These are phyloP conservation scores for Stenocarpella maydis DNA, from an alignment of 2,329 filamentous ascomycete genomes.

Conservation along the genomic window DNA sequence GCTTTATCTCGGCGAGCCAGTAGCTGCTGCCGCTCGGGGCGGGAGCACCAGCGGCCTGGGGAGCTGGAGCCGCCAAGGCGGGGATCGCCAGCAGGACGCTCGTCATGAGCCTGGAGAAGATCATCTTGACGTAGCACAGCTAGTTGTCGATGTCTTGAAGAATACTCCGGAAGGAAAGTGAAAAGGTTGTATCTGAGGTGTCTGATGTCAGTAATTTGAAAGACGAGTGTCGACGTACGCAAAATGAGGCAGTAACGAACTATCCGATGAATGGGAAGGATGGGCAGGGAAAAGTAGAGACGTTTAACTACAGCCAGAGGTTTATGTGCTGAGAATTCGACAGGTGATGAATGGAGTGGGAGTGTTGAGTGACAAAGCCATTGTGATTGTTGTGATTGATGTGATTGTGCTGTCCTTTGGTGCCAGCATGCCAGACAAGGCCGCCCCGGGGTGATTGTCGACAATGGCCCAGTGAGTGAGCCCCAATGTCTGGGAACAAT, in stretches of 20 bases:
- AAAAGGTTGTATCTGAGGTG: not conserved
- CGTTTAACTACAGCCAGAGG: too few species aligned
- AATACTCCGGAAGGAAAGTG: conserved; percentile 16
- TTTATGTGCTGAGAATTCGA: not conserved
- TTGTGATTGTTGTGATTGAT: too few species aligned
- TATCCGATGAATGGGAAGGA: not conserved
- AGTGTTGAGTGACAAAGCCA: not conserved
- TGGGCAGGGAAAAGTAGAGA: not conserved
- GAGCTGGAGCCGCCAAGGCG: conserved; percentile 33
- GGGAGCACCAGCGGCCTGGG: conserved; percentile 10
- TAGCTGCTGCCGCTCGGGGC: conserved; percentile 52
- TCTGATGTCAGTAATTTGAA: not conserved
- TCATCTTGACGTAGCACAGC: conserved; percentile 36
- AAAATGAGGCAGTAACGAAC: not conserved
- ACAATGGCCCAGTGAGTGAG: not conserved
- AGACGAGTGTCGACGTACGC: too few species aligned
- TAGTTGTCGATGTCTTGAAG: conserved; percentile 30
- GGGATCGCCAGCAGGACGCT: conserved; percentile 35
- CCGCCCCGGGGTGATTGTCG: not conserved
- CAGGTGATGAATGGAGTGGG: not conserved
- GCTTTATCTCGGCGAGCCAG: conserved; percentile 76
- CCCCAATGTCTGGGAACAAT: not conserved
- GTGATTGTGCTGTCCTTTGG: not conserved
- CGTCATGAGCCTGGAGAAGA: conserved; percentile 34
- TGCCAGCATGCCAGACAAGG: not conserved